Base-by-base conservation (phyloP, 2,329 filamentous ascomycete species). In the Phaeosphaeriaceae sp. region DNA sequence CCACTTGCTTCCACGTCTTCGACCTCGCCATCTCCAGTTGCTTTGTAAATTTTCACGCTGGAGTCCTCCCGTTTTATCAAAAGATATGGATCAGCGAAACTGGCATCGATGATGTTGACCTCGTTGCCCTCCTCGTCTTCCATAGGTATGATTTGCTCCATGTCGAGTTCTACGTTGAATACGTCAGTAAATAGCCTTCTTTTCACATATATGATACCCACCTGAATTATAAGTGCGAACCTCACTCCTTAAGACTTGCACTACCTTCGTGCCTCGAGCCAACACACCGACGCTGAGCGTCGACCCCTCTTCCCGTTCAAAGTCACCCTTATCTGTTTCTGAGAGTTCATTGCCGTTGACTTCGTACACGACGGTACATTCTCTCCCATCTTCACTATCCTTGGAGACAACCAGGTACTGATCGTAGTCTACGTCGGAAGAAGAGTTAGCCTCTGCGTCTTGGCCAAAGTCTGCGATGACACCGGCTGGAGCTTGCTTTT, bases 71-170 rank as follows among this genome's bases (percentile, higher is more conserved):
- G 83, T 16, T 96, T 77, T 12, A 97, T 81, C 2, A 96, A 77
- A 11, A 99, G 74, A 66, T 92, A 97, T 0, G 91, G 91, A 61
- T 97, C 93, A 16, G 84, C 84, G 62, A 97, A 92, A 68, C 89
- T 95, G 30, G 90, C 88, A 64, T 86, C 88, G 37, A 92, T 77
- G 34, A 94, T 87, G 44, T 87, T 83, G 4, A 90, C 87, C 63
- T 96, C 90, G 16, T 84, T 87, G 11, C 89, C 92, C 57, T 94
- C 64, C 41, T 70, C 94, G 63, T 97, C 94, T 54, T 90, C 84
- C 83, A 97, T 91, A 1, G 92, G 91, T 41, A 97, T 82, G 46
- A 99, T 97, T 66, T 97, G 93, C 37, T 87, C 87, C 44, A 99
- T 81, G 9, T 88, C 90, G 50, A 99, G 83, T 71, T 96, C 90